Percentiles rank a stretch among this genome's conserved stretches.
Conservation (phyloP, 306 rosid genomes). For the Pterocarpus santalinus region DNA sequence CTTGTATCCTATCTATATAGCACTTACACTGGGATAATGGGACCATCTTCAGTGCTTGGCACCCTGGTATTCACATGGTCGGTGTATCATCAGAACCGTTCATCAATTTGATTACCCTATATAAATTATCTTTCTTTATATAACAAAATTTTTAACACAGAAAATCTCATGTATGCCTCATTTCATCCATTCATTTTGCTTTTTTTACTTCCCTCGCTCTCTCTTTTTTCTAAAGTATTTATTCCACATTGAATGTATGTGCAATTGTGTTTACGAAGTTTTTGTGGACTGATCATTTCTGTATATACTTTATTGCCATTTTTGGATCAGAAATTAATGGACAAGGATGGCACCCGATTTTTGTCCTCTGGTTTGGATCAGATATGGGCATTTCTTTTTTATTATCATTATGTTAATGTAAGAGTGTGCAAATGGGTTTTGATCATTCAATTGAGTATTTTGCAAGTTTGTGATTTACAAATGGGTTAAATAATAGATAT, state of each 20-base stretch:
- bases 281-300: background rate
- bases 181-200: background rate
- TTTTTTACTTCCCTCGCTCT: background rate
- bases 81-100: slow-evolving; percentile 31
- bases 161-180: background rate
- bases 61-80: slow-evolving; percentile 39
- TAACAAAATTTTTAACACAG: background rate
- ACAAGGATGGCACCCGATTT: slow-evolving; percentile 44
- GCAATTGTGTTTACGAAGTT: background rate
- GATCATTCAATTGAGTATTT: slow-evolving; percentile 46
- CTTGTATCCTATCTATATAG: slow-evolving; percentile 9
- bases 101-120: slow-evolving; percentile 17
- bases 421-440: slow-evolving; percentile 38
- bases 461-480: background rate
- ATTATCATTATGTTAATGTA: slow-evolving; percentile 16
- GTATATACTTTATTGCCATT: slow-evolving; percentile 12
- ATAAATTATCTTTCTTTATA: slow-evolving; percentile 13
- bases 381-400: slow-evolving; percentile 34
- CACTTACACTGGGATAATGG: slow-evolving; percentile 28
- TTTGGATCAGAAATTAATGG: slow-evolving; percentile 31
- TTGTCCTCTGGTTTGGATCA: slow-evolving; percentile 45
- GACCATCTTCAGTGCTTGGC: slow-evolving; percentile 39
- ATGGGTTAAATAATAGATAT: background rate
- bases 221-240: background rate
- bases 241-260: background rate